Evolutionary conservation across 2,329 filamentous ascomycete genomes (phyloP), one percentile per base, ranked within the genome.

Genomic region (Penicillium sp.): DNA sequence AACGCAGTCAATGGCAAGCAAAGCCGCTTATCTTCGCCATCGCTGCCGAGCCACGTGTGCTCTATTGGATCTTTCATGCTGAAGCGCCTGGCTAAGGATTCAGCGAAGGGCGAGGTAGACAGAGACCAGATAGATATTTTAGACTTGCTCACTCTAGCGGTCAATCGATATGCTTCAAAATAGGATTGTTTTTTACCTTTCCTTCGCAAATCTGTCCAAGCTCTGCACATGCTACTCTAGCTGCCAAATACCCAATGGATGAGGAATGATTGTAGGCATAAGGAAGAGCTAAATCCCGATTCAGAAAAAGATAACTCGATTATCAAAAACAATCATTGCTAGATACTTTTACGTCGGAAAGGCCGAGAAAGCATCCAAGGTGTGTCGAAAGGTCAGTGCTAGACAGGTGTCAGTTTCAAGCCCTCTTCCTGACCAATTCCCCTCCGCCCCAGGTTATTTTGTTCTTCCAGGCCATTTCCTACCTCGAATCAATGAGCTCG

Each of bases 21-120:
- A 37, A 16, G 16, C 18, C 16, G n/a, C 11, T 37, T 37, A 37
- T 21, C 16, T n/a, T 34, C 45, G 26, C 59, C 60, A 24, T 45
- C 23, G 31, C 26, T 24, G n/a, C 52, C 56, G 10, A 60, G 26
- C 40, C 54, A 59, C 16, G 50, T 23, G 19, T 47, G n/a, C 16
- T 44, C 16, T n/a, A 16, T 26, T 24, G 36, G 16, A 39, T 56
- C 34, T 16, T 55, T 54, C 10, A 48, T 29, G 42, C 48, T 47
- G 48, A 23, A 16, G 39, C 47, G 5, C 24, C 52, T 37, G 7
- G 34, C 34, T 16, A 18, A 16, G 34, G 34, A 18, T 37, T 37
- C 34, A 19, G 34, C 10, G 34, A 11, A 37, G 34, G 34, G 19
- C 8, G n/a, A 5, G 34, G 34, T 37, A 18, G 16, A 19, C n/a